Percentiles rank a stretch among this genome's conserved stretches.
Evolutionary conservation across 2,329 filamentous ascomycete genomes (phyloP).

Genomic region (Stachybotrys echinatus): DNA sequence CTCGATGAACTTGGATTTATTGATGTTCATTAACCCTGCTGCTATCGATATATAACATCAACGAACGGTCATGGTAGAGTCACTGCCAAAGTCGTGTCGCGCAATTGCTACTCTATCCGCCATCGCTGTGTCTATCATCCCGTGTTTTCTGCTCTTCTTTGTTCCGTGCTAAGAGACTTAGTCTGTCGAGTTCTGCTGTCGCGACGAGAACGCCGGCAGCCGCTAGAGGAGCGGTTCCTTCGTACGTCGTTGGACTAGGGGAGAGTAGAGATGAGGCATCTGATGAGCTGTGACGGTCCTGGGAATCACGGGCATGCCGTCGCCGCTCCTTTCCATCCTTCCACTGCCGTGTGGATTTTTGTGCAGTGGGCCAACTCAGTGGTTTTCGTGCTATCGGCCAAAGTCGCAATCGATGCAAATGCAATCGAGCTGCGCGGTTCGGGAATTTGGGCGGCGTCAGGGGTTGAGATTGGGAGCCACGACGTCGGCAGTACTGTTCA

Average conservation of each 20-base stretch:
- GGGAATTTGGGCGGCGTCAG: conserved; percentile 15
- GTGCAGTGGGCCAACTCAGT: conserved; percentile 6
- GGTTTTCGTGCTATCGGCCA: conserved; percentile 16
- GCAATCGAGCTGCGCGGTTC: conserved; percentile 11
- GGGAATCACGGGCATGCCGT: conserved; percentile 22
- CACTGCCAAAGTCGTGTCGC: too few relatives aligned
- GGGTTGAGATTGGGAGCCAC: conserved; percentile 16
- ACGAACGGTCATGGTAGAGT: too few relatives aligned
- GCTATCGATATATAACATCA: too few relatives aligned
- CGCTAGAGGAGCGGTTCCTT: conserved; percentile 17
- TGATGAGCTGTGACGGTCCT: conserved; percentile 14
- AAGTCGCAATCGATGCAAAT: conserved; percentile 16
- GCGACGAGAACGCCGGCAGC: conserved; percentile 21
- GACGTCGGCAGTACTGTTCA: too few relatives aligned
- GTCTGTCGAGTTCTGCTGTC: conserved; percentile 23
- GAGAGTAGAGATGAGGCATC: conserved; percentile 10
- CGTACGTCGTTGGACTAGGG: conserved; percentile 12
- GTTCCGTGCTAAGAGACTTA: conserved; percentile 19
- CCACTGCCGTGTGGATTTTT: conserved; percentile 6
- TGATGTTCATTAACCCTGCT: too few relatives aligned
- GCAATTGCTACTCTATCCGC: too few relatives aligned
- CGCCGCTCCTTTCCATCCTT: conserved; percentile 22
- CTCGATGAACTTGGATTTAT: too few relatives aligned
- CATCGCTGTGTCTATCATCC: not conserved
- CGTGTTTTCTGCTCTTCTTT: conserved; percentile 4